Evolutionary conservation across 805 yeast species (phyloP).

Genomic region (Barnettozyma vustinii): DNA sequence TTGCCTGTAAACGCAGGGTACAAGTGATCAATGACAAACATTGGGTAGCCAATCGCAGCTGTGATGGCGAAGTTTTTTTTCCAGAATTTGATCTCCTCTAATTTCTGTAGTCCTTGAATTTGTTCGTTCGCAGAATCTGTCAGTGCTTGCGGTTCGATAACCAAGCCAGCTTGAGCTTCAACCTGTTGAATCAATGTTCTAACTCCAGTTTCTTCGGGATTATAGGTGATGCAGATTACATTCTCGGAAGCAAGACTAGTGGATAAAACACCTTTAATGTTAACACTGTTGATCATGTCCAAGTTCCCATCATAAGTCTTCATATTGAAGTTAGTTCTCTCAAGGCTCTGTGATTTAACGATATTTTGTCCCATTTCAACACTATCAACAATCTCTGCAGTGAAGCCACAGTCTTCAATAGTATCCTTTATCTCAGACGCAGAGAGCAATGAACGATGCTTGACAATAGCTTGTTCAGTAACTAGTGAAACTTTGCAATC

Average conservation of each 20-base stretch:
- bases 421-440: constrained; percentile 38
- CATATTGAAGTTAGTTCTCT: constrained; percentile 12
- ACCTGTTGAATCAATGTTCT: constrained; percentile 50
- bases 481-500: constrained; percentile 62
- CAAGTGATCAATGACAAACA: constrained; percentile 45
- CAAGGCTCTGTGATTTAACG: neutral
- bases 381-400: constrained; percentile 32
- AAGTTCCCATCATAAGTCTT: constrained; percentile 4
- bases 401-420: constrained; percentile 78
- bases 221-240: constrained; percentile 37
- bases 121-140: constrained; percentile 60
- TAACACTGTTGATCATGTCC: constrained; percentile 1
- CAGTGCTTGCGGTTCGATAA: constrained; percentile 40
- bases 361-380: neutral
- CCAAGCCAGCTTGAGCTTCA: constrained; percentile 15
- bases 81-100: constrained; percentile 74
- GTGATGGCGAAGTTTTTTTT: constrained; percentile 47
- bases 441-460: constrained; percentile 35
- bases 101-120: constrained; percentile 58
- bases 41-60: constrained; percentile 56
- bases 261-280: constrained; percentile 8
- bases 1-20: constrained; percentile 35
- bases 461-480: constrained; percentile 66
- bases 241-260: constrained; percentile 1
- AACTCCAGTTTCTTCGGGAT: constrained; percentile 50